These are phyloP conservation scores for Colletotrichum zoysiae DNA, from an alignment of 2,329 filamentous ascomycete species.

Conservation along the genomic window DNA sequence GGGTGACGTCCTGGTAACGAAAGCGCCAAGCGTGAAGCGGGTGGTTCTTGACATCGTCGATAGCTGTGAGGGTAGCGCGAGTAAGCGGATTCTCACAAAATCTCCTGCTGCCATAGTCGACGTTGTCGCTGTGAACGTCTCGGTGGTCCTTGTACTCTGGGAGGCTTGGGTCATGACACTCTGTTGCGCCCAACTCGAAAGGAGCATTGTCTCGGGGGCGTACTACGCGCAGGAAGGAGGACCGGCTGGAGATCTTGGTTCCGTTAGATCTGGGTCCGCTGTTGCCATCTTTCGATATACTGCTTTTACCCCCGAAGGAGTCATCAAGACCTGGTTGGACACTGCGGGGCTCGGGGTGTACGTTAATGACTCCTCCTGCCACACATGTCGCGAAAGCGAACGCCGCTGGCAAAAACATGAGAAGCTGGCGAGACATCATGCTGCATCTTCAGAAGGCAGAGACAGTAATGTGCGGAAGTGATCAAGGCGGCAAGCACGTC, in stretches of 20 bases:
- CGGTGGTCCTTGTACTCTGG: not conserved
- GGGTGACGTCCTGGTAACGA: not conserved
- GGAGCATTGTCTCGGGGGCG: not conserved
- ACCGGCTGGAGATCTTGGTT: slow-evolving; percentile 48
- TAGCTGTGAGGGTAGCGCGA: not conserved
- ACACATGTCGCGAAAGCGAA: not conserved
- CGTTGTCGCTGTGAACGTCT: not conserved
- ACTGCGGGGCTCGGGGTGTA: not conserved
- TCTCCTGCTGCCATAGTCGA: not conserved
- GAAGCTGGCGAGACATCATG: not conserved
- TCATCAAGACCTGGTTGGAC: not conserved
- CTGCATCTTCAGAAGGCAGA: too few species aligned
- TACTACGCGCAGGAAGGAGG: not conserved
- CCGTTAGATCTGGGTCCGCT: not conserved
- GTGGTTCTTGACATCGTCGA: slow-evolving; percentile 3
- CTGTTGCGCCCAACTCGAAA: not conserved
- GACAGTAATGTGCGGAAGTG: too few species aligned
- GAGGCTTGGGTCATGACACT: not conserved
- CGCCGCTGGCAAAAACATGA: too few species aligned
- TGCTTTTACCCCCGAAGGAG: not conserved
- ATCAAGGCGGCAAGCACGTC: not conserved
- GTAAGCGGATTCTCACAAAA: not conserved
- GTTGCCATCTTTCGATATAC: too few species aligned
- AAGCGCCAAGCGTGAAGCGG: slow-evolving; percentile 5
- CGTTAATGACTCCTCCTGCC: too few species aligned